A percentile compares a stretch with the other conserved stretches of the same genome.
These are phyloP conservation scores for Ascocoryne sarcoides DNA, from an alignment of 2,329 filamentous ascomycete species.

Conservation along the genomic window DNA sequence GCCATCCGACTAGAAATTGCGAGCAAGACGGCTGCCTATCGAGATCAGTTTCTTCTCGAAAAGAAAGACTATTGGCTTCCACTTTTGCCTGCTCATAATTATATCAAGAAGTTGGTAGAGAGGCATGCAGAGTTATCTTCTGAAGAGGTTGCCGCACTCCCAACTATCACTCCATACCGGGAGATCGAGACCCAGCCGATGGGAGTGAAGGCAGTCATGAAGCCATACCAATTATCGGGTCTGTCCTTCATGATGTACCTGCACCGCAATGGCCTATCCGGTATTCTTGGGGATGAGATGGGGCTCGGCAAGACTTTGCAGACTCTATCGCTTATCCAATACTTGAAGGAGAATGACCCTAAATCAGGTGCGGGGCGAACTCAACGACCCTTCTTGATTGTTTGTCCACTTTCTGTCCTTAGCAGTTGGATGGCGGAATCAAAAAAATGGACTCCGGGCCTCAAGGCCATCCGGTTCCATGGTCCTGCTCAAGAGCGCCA, in stretches of 20 bases:
- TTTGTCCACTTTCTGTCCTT: constrained; percentile 64
- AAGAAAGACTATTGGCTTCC: constrained; percentile 29
- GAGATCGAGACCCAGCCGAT: constrained; percentile 23
- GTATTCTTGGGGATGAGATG: constrained; percentile 42
- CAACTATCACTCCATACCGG: constrained; percentile 20
- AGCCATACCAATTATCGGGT: constrained; percentile 42
- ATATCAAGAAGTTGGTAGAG: constrained; percentile 27
- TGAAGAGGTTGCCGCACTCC: constrained; percentile 19
- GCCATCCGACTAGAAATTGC: constrained; percentile 26
- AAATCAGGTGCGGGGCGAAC: constrained; percentile 49
- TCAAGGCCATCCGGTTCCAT: constrained; percentile 40
- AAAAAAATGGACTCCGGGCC: constrained; percentile 51
- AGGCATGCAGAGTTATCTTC: constrained; percentile 18
- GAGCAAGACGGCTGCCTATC: constrained; percentile 21
- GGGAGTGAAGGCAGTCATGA: constrained; percentile 39
- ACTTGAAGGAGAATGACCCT: constrained; percentile 62
- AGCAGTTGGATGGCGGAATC: constrained; percentile 68
- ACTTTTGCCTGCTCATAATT: constrained; percentile 27
- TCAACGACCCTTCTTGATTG: constrained; percentile 62
- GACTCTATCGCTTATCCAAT: constrained; percentile 64
- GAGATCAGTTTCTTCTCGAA: constrained; percentile 28
- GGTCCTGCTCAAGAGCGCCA: constrained; percentile 35
- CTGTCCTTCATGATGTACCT: constrained; percentile 40
- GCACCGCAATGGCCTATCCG: constrained; percentile 34
- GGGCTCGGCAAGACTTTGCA: constrained; percentile 66